phyloP scores from a whole-genome alignment of 108 stramenopile species.

The Nitzschia putrida region DNA sequence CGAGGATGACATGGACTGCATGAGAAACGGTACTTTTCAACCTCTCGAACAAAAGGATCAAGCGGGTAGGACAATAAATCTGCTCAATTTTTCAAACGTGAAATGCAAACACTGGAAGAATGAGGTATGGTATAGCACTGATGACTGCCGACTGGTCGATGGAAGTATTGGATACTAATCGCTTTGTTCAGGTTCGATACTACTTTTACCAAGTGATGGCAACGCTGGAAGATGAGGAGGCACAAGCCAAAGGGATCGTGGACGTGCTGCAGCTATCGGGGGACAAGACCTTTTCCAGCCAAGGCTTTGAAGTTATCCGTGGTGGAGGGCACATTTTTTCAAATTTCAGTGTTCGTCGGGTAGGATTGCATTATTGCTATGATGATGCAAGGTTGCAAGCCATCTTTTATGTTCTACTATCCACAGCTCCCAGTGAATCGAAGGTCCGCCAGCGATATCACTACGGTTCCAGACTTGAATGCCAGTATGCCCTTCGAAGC shows the following conservation, averaged over 20 bases:
- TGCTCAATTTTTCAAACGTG: neutral
- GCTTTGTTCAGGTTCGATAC: neutral
- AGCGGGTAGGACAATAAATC: slow-evolving; percentile 3
- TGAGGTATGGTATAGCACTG: neutral
- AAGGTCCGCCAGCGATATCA: neutral
- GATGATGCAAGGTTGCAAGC: neutral
- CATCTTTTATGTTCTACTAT: neutral
- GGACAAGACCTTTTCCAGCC: neutral
- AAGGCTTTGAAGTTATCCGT: neutral
- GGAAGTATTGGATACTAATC: too few relatives aligned
- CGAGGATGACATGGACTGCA: slow-evolving; percentile 12
- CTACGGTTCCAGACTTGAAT: neutral
- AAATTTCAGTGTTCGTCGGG: neutral
- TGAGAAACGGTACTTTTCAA: slow-evolving; percentile 8
- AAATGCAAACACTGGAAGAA: neutral
- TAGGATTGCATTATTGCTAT: neutral
- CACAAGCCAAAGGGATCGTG: slow-evolving; percentile 12
- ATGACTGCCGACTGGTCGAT: neutral
- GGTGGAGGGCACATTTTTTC: too few relatives aligned
- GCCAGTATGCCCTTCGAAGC: neutral
- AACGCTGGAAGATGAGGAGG: slow-evolving; percentile 12
- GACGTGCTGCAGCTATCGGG: neutral
- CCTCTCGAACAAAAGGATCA: neutral
- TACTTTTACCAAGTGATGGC: slow-evolving; percentile 12
- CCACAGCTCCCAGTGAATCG: neutral